Percentiles rank a stretch among this genome's conserved stretches.
Conservation (phyloP, 169 alveolate species). For the Eimeria praecox region DNA sequence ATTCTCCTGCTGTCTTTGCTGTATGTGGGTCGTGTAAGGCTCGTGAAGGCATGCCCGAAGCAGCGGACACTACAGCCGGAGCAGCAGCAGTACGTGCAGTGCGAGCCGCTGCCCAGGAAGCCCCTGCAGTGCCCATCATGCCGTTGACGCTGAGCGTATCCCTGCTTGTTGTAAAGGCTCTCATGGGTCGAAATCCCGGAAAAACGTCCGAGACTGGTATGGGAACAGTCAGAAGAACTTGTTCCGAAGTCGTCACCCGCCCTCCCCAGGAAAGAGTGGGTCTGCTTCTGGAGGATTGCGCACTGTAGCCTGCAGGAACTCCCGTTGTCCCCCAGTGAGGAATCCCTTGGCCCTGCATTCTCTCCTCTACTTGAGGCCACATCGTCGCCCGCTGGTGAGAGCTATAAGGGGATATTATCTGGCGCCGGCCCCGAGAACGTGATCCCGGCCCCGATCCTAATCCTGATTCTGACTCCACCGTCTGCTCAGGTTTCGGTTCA, state of each 20-base stretch:
- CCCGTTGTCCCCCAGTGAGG: slow-evolving; percentile 3
- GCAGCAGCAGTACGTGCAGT: slow-evolving; percentile 13
- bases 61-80: slow-evolving; percentile 6
- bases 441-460: not conserved
- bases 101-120: not conserved
- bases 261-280: not conserved
- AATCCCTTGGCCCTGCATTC: not conserved
- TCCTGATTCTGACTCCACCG: not conserved
- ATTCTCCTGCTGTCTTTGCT: not conserved
- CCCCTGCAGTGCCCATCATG: not conserved
- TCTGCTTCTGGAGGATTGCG: not conserved
- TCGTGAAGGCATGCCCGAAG: not conserved
- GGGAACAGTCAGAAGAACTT: not conserved
- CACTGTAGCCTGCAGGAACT: not conserved
- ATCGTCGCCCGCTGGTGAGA: not conserved
- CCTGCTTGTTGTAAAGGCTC: not conserved
- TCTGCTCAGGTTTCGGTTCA: not conserved
- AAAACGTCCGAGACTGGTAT: not conserved
- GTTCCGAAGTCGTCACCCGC: not conserved
- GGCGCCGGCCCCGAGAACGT: not conserved
- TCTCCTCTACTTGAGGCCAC: not conserved
- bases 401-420: not conserved
- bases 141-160: not conserved
- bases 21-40: not conserved
- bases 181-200: not conserved